A percentile compares a stretch with the other conserved stretches of the same genome.
Conservation (phyloP, 2,329 filamentous ascomycete species). For the Allantophomopsis cytisporea region DNA sequence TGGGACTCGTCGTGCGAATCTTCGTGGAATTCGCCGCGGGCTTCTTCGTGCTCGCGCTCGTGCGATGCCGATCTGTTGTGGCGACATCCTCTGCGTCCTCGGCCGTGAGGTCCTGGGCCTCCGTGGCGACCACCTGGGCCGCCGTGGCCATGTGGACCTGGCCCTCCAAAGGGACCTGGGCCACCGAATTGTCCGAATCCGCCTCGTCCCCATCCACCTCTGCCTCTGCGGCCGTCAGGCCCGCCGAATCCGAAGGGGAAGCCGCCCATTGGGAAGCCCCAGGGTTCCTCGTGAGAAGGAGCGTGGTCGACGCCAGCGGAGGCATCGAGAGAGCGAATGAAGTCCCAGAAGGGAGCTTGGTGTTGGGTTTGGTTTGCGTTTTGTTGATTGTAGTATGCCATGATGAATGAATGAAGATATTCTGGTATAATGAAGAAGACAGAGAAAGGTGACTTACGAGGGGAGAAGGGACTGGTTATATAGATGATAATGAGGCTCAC, state of each 20-base stretch:
- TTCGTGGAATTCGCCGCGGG: constrained; percentile 4
- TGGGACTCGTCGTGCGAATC: constrained; percentile 2
- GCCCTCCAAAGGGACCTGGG: constrained; percentile 8
- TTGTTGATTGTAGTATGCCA: constrained; percentile 16
- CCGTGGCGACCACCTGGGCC: constrained; percentile 10
- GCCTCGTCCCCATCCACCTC: too few species aligned
- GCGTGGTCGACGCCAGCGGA: constrained; percentile 15
- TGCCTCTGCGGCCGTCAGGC: neutral
- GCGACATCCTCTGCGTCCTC: constrained; percentile 7
- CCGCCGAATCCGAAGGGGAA: constrained; percentile 2
- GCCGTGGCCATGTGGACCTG: constrained; percentile 4
- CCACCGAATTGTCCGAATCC: constrained; percentile 3
- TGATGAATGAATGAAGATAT: constrained; percentile 3
- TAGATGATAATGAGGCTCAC: too few species aligned
- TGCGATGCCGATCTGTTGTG: constrained; percentile 7
- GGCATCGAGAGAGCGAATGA: constrained; percentile 10
- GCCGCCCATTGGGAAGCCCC: neutral
- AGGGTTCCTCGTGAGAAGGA: too few species aligned
- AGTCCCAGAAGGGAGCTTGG: constrained; percentile 14
- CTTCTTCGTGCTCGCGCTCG: constrained; percentile 4
- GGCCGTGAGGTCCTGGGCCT: constrained; percentile 4
- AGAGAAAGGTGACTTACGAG: constrained; percentile 1
- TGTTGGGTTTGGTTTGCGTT: neutral
- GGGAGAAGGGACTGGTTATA: constrained; percentile 1
- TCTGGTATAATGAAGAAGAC: constrained; percentile 4